Percentiles rank a stretch among this genome's conserved stretches.
Evolutionary conservation across 495 filamentous ascomycete species (phyloP).

Genomic region (Viridothelium virens): DNA sequence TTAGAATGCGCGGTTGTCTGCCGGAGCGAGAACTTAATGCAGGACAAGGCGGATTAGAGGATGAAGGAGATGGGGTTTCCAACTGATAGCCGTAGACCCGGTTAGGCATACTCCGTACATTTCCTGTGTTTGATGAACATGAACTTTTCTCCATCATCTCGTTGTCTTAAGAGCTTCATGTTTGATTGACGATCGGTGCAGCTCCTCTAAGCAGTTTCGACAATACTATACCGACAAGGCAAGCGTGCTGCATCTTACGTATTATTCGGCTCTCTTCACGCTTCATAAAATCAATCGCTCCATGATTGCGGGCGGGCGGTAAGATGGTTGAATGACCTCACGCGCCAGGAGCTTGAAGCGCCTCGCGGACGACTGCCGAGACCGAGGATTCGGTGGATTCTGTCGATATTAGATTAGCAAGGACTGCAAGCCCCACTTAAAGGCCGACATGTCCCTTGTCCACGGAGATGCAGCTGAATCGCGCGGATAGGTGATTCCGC

Average conservation of each 20-base stretch:
- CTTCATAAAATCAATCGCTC: not conserved
- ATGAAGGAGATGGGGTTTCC: not conserved
- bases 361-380: not conserved
- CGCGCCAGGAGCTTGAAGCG: no score
- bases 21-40: not conserved
- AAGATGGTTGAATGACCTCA: no score
- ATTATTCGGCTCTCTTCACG: not conserved
- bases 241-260: slow-evolving; percentile 1
- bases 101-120: not conserved
- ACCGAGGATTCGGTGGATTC: not conserved
- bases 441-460: slow-evolving; percentile 4
- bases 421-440: slow-evolving; percentile 1
- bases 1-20: slow-evolving; percentile 6
- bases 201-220: slow-evolving; percentile 3
- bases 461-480: slow-evolving; percentile 7
- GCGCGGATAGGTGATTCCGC: not conserved
- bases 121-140: not conserved
- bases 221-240: not conserved
- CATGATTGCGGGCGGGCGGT: slow-evolving; percentile 6
- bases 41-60: slow-evolving; percentile 1
- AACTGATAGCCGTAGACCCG: not conserved
- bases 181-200: not conserved
- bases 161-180: slow-evolving; percentile 1
- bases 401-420: not conserved
- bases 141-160: not conserved